These are phyloP conservation scores for Cucurbita pepo DNA, from an alignment of 306 rosid species.

Conservation along the genomic window DNA sequence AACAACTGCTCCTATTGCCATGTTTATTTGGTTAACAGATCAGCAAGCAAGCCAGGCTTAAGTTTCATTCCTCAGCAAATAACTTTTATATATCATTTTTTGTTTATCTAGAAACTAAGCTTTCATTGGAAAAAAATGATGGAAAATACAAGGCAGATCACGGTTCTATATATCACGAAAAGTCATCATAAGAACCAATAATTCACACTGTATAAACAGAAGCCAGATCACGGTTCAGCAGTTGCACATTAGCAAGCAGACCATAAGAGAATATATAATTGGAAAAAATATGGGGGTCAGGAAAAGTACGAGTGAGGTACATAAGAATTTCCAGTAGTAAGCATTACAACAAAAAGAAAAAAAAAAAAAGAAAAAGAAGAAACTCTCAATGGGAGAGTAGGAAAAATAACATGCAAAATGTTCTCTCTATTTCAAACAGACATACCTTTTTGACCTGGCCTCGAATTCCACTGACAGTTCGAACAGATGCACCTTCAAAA, in stretches of 20 bases:
- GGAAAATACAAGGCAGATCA: too few relatives aligned
- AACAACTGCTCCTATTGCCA: background rate
- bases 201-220: background rate
- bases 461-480: conserved; percentile 81
- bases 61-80: background rate
- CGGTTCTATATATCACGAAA: background rate
- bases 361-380: background rate
- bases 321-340: background rate
- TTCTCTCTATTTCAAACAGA: conserved; percentile 1
- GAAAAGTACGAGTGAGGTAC: background rate
- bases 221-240: background rate
- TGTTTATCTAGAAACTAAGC: too few relatives aligned
- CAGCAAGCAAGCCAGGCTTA: background rate
- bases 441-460: conserved; percentile 95
- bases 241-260: background rate
- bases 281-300: background rate
- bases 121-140: too few relatives aligned
- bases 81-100: background rate
- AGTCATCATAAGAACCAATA: background rate
- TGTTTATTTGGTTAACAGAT: background rate
- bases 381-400: background rate
- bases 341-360: background rate
- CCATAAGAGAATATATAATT: background rate
- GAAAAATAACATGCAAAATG: background rate
- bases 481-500: conserved; percentile 88